A percentile compares a stretch with the other conserved stretches of the same genome.
Evolutionary conservation across 257 asterid species (phyloP).

Genomic region (Nicotiana sylvestris): DNA sequence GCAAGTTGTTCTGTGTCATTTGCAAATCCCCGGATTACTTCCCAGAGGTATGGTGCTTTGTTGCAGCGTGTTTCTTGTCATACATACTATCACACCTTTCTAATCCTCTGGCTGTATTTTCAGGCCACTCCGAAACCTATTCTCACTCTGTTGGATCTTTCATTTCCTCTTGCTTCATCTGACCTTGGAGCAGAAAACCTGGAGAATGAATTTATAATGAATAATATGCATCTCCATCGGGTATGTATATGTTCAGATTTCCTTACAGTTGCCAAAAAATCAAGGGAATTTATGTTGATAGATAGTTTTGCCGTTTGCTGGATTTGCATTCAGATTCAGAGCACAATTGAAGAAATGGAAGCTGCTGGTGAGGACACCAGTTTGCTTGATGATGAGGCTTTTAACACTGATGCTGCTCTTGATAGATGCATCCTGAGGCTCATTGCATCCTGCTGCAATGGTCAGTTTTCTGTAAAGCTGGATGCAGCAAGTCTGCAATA

Average conservation of each 20-base stretch:
- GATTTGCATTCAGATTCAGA: constrained; percentile 50
- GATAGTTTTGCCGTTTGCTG: not conserved
- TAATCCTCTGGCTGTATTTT: constrained; percentile 15
- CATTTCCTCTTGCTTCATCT: constrained; percentile 89
- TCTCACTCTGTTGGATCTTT: constrained; percentile 76
- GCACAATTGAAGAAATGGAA: constrained; percentile 60
- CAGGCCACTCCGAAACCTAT: constrained; percentile 91
- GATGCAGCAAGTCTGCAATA: not conserved
- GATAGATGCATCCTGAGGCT: constrained; percentile 95
- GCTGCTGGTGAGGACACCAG: constrained; percentile 56
- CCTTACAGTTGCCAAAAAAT: not conserved
- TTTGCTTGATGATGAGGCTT: constrained; percentile 84
- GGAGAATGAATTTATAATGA: constrained; percentile 84
- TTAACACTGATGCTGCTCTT: constrained; percentile 66
- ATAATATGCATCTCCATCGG: constrained; percentile 66
- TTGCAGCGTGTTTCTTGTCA: constrained; percentile 10
- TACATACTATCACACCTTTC: constrained; percentile 12
- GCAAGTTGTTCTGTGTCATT: constrained; percentile 73
- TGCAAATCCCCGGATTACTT: constrained; percentile 84
- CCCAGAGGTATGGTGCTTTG: constrained; percentile 64
- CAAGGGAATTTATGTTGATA: not conserved
- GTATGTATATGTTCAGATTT: constrained; percentile 30
- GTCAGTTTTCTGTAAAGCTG: constrained; percentile 31
- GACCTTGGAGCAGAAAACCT: constrained; percentile 93
- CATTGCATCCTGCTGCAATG: constrained; percentile 86